Base-by-base conservation (phyloP, 2,329 filamentous ascomycete genomes). In the Pseudogymnoascus destructans region DNA sequence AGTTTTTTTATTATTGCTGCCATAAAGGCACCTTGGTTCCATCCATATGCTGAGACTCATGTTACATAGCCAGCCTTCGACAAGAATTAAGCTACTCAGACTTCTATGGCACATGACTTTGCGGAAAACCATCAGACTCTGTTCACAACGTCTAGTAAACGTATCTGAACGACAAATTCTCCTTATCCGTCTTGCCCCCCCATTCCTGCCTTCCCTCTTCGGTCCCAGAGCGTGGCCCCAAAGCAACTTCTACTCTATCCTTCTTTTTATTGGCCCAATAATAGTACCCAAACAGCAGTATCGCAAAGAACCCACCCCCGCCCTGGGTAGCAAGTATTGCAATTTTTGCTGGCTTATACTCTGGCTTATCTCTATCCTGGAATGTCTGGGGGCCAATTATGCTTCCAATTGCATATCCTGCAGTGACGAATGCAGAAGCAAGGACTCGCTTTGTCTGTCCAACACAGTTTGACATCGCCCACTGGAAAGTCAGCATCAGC, bases 311-410 rank as follows among this genome's bases (percentile, higher is more conserved):
- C 0, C 58, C 36, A 40, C 62, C 64, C 4, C 65, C 49, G 0
- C 54, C 55, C 59, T 62, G 66, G 40, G 65, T 67, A 6, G 64
- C 61, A 67, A 82, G 73, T 58, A 81, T 75, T 13, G 77, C 74
- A 21, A 81, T 73, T 65, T 79, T 78, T 21, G 77, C 78, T 0
- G 76, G 77, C 11, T 72, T 73, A 62, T 75, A 79, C 2, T 75
- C 69, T 1, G 78, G 79, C 0, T 73, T 76, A 60, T 81, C 77
- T 38, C 70, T 70, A 3, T 65, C 64, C 63, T 76, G 75, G 68
- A 80, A 79, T 6, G 76, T 79, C 66, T 78, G 73, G 0, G 77
- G 78, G 0, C 77, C 77, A 62, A 80, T 79, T 60, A 81, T 78
- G 65, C 77, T 80, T 13, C 75, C 77, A 6, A 79, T 65, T 0